Evolutionary conservation across 2,329 filamentous ascomycete genomes (phyloP).

Genomic region (Plenodomus biglobosus): DNA sequence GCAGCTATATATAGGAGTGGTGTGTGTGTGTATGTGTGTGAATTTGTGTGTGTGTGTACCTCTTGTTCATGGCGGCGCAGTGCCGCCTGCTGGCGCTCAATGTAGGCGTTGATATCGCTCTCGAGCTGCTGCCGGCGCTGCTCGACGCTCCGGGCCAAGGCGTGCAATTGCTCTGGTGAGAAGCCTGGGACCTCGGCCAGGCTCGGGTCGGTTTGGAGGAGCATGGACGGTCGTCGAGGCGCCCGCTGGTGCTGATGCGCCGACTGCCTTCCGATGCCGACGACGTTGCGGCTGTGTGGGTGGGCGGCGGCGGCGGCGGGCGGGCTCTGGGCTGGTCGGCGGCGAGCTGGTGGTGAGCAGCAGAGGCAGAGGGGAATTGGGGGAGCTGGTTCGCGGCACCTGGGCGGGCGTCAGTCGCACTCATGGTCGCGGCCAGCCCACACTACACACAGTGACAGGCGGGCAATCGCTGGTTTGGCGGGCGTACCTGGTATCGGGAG

Average conservation of each 20-base stretch:
- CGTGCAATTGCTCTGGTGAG: conserved; percentile 35
- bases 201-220: conserved; percentile 30
- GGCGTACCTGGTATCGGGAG: conserved; percentile 30
- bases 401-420: conserved; percentile 25
- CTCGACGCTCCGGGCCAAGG: conserved; percentile 38
- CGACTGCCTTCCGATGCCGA: conserved; percentile 21
- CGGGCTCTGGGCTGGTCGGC: conserved; percentile 7
- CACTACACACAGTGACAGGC: conserved; percentile 6
- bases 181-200: conserved; percentile 40
- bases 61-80: conserved; percentile 36
- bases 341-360: conserved; percentile 4
- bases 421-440: conserved; percentile 11
- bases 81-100: conserved; percentile 37
- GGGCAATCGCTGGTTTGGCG: conserved; percentile 4
- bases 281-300: too few relatives aligned
- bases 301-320: background rate
- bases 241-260: conserved; percentile 9
- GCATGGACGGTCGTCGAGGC: conserved; percentile 25
- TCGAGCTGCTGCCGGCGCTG: conserved; percentile 41
- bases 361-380: background rate
- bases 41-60: conserved; percentile 21
- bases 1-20: background rate
- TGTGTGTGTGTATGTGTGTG: background rate
- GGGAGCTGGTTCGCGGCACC: conserved; percentile 5
- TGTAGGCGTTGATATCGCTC: conserved; percentile 40